A percentile compares a stretch with the other conserved stretches of the same genome.
Evolutionary conservation across 345 rosid species (phyloP).

Genomic region (Litchi chinensis): DNA sequence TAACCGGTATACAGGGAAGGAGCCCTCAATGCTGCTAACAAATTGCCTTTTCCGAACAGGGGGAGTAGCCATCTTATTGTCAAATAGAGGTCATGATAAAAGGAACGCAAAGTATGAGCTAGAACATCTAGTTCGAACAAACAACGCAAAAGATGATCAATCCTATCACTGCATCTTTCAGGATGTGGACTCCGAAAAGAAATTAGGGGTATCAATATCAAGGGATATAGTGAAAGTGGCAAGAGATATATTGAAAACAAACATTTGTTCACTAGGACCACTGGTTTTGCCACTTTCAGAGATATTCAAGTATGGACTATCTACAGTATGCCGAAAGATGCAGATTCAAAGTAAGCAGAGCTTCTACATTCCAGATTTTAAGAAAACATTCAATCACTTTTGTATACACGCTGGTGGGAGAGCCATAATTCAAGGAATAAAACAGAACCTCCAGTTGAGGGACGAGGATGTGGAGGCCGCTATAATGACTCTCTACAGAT

Average conservation of each 20-base stretch:
- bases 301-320: slow-evolving; percentile 34
- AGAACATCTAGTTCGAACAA: slow-evolving; percentile 48
- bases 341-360: slow-evolving; percentile 22
- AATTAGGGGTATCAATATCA: slow-evolving; percentile 49
- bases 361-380: slow-evolving; percentile 55
- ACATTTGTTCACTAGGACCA: slow-evolving; percentile 51
- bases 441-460: slow-evolving; percentile 44
- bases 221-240: slow-evolving; percentile 55
- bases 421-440: slow-evolving; percentile 56
- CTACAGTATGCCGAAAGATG: slow-evolving; percentile 39
- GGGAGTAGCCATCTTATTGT: slow-evolving; percentile 55
- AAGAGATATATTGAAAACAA: slow-evolving; percentile 48
- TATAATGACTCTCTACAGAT: slow-evolving; percentile 59
- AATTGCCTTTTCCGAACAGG: slow-evolving; percentile 80
- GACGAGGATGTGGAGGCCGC: slow-evolving; percentile 59
- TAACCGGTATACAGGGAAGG: slow-evolving; percentile 57
- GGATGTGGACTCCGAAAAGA: slow-evolving; percentile 52
- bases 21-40: slow-evolving; percentile 58
- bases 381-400: slow-evolving; percentile 62
- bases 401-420: slow-evolving; percentile 69
- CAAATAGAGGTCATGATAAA: slow-evolving; percentile 46
- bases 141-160: slow-evolving; percentile 46
- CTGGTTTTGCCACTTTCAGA: slow-evolving; percentile 51
- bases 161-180: slow-evolving; percentile 57
- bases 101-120: slow-evolving; percentile 51